Base-by-base conservation (phyloP, 805 yeast genomes). In the Cyberlindnera petersonii region DNA sequence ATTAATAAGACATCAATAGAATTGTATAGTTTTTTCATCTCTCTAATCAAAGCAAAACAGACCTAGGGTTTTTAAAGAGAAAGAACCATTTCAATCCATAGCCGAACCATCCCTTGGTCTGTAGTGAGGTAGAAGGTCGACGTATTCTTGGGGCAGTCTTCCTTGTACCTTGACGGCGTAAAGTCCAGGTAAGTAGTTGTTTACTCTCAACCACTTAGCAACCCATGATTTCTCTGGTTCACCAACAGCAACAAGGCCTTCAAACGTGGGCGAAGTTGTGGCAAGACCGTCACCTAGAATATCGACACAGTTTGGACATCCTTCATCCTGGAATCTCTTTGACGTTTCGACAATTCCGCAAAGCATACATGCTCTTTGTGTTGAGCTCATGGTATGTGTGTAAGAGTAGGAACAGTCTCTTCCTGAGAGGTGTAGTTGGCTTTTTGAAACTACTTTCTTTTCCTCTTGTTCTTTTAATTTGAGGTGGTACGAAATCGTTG, bases 271-370 rank as follows among this genome's bases (percentile, higher is more conserved):
- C 15, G 96, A 87, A 6, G 98, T 93, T 26, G 86, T 76, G 15
- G 83, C 79, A 37, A 88, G 95, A 54, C 93, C 96, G 43, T 81
- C 81, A 49, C 84, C 88, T 54, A 91, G 72, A 21, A 91, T 77
- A 37, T 89, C 79, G 55, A 87, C 98, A 66, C 98, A 91, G 69
- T 91, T 91, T 11, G 98, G 98, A 63, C 98, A 91, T 6, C 98
- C 98, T 15, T 77, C 77, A 42, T 79, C 80, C 35, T 84, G 77
- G 60, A 93, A 93, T 54, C 72, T 74, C 73, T 69, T 74, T 50
- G 83, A 75, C 5, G 95, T 78, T 56, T 86, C 95, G 39, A 91
- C 86, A 39, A 91, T 74, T 4, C 97, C 98, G 64, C 98, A 91
- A 42, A 93, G 75, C 96, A 91, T 86, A 57, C 98, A 91, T 7